Evolutionary conservation across 345 rosid genomes (phyloP).

Genomic region (Schrenkiella parvula): DNA sequence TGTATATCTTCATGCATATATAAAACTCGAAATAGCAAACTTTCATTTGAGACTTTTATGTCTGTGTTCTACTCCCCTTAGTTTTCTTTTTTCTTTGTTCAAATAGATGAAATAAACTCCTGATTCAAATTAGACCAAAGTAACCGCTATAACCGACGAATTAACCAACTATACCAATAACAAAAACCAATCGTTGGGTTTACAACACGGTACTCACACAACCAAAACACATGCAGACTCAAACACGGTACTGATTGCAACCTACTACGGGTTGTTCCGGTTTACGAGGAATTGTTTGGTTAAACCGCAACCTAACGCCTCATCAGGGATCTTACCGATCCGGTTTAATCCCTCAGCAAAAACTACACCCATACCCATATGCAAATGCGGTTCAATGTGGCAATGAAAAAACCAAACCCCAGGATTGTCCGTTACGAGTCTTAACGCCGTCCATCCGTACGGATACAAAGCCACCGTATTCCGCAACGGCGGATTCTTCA

Average conservation of each 20-base stretch:
- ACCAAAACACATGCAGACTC: neutral
- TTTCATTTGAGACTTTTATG: too few species aligned
- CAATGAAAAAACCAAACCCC: conserved; percentile 96
- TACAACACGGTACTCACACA: neutral
- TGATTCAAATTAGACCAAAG: neutral
- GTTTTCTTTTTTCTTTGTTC: too few species aligned
- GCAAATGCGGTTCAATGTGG: conserved; percentile 88
- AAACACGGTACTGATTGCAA: neutral
- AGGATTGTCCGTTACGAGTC: conserved; percentile 73
- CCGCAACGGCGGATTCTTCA: conserved; percentile 64
- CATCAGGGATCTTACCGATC: conserved; percentile 43
- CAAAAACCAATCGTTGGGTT: neutral
- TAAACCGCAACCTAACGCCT: conserved; percentile 54
- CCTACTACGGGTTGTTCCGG: neutral
- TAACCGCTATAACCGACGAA: neutral
- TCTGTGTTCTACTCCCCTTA: too few species aligned
- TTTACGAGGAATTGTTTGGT: conserved; percentile 35
- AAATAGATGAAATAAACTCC: neutral
- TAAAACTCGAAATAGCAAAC: too few species aligned
- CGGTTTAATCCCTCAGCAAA: conserved; percentile 55
- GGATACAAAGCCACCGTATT: conserved; percentile 69
- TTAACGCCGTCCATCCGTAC: conserved; percentile 87
- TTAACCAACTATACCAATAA: neutral
- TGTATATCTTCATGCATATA: too few species aligned
- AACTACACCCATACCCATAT: conserved; percentile 92